Base-by-base conservation (phyloP, 306 rosid genomes). In the Geum urbanum region DNA sequence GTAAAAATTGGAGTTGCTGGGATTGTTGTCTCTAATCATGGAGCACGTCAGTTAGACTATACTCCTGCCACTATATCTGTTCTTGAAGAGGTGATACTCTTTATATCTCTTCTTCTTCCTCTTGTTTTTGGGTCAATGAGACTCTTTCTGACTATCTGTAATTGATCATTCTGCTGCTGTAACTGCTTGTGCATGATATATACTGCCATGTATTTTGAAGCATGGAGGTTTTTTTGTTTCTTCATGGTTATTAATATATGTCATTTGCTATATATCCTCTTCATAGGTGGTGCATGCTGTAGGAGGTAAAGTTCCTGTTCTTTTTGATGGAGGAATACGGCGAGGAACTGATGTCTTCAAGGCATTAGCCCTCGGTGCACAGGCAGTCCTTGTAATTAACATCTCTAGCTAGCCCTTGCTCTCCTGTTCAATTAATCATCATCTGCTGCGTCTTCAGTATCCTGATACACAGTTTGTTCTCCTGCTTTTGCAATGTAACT, bases 371-470 rank as follows among this genome's bases (percentile, higher is more conserved):
- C 84, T 84, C 9, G 91, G 91, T 10, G 91, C 87, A 43, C 76
- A 85, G 58, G 87, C 94, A n/a, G 88, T 88, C 58, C 88, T 85
- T 53, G 92, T 83, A 83, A 77, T n/a, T n/a, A n/a, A 72, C 82
- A 53, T 62, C 70, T 76, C n/a, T 14, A 20, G n/a, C n/a, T n/a
- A n/a, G n/a, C n/a, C n/a, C n/a, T n/a, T n/a, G n/a, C n/a, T n/a
- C 40, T 27, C 9, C 20, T n/a, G 18, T 65, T 46, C 48, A 14
- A 65, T 10, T 15, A 24, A n/a, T n/a, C n/a, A n/a, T n/a, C n/a
- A n/a, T n/a, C n/a, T n/a, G n/a, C n/a, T n/a, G n/a, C n/a, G n/a
- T 46, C 57, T 27, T 41, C 39, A 20, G 7, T 40, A 6, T 40
- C 5, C 15, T 18, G 45, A 13, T 43, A 44, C 5, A 45, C n/a